Base-by-base conservation (phyloP, 2,329 filamentous ascomycete species). In the Stagonosporopsis chrysanthemi region DNA sequence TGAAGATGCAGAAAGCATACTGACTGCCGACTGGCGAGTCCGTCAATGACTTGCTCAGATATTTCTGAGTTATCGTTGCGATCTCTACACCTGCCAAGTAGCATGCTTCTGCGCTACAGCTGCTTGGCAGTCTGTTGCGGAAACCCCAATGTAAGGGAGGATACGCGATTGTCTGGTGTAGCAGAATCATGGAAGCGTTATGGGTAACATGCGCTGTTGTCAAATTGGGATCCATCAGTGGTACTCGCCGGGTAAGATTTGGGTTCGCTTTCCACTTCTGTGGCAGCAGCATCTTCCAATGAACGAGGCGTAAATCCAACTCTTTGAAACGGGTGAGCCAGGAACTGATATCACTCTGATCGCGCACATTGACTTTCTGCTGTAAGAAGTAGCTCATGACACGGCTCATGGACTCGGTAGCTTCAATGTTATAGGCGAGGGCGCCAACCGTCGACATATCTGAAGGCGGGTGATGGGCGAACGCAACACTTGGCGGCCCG, bases 271-370 rank as follows among this genome's bases (percentile, higher is more conserved):
- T 67, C 64, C 64, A 67, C 36, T 61, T 62, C 42, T 67, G 64
- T n/a, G 63, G 63, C 19, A 65, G 48, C 12, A 65, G 39, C 60
- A 65, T 61, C 22, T 65, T 65, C 63, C 60, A 64, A 19, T 67
- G 64, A 9, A 67, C 64, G 11, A 67, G 48, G 8, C 64, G 56
- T 9, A 67, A 40, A 33, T 67, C 64, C 11, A 67, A 36, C 39
- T 65, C 64, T 24, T 67, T 67, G 48, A 67, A 65, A 3, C 64
- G 61, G n/a, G 64, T 65, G 15, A 67, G 55, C 64, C 64, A 67
- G 6, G 60, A 56, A 7, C 38, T 54, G 3, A 67, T 61, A 12
- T 65, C 64, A 12, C 26, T 48, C 33, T 58, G 60, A 40, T 62
- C 49, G 22, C 54, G 41, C 4, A 64, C 36, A 26, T 60, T 61